Evolutionary conservation across 2,329 filamentous ascomycete genomes (phyloP).

Genomic region (Mariannaea elegans): DNA sequence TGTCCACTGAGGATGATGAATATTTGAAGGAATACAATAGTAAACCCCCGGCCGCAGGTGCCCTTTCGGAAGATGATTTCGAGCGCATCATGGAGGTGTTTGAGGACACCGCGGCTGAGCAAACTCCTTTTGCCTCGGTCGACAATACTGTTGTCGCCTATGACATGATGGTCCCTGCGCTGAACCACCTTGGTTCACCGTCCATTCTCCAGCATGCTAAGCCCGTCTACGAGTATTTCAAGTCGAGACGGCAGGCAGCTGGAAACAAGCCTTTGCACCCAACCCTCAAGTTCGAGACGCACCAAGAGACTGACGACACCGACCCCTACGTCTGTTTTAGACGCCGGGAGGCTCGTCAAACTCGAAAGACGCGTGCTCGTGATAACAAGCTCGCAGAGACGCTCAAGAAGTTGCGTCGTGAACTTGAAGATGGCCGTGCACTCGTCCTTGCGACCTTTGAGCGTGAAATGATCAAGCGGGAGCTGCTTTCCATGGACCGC

Average conservation of each 20-base stretch:
- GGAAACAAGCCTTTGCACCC: constrained; percentile 80
- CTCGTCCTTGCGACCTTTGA: constrained; percentile 80
- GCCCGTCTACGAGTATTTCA: constrained; percentile 92
- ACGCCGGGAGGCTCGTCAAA: constrained; percentile 90
- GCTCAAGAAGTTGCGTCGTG: constrained; percentile 87
- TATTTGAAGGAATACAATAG: constrained; percentile 87
- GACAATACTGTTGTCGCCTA: constrained; percentile 86
- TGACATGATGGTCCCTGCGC: constrained; percentile 77
- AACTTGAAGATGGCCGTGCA: constrained; percentile 88
- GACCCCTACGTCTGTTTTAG: constrained; percentile 99
- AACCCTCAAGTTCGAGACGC: constrained; percentile 90
- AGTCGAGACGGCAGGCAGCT: constrained; percentile 69
- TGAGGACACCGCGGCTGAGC: constrained; percentile 83
- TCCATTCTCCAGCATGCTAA: constrained; percentile 70
- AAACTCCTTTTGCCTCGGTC: constrained; percentile 88
- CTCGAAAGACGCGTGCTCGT: constrained; percentile 91
- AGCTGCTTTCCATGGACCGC: constrained; percentile 78
- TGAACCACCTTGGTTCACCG: constrained; percentile 59
- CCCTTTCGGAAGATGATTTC: constrained; percentile 89
- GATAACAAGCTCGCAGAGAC: constrained; percentile 96
- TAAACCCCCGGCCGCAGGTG: constrained; percentile 69
- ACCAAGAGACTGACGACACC: constrained; percentile 91
- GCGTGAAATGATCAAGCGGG: constrained; percentile 81
- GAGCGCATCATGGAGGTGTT: constrained; percentile 95
- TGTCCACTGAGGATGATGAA: constrained; percentile 88